Evolutionary conservation across 106 monocot genomes (phyloP), one percentile per base, ranked within the genome.

Genomic region (Vanilla planifolia): DNA sequence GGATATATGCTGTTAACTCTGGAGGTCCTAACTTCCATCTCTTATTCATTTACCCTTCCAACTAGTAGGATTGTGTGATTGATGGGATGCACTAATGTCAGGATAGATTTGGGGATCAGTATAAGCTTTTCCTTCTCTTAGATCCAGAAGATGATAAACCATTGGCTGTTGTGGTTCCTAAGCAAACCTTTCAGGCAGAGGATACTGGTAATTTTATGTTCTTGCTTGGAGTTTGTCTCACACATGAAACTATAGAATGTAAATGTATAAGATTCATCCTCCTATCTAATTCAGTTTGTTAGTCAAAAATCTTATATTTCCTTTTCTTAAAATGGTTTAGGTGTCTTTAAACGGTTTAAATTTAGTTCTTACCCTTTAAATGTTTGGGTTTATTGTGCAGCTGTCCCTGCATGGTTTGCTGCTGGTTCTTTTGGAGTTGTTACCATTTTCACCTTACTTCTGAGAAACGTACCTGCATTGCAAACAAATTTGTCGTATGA

Each of bases 71-170:
- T 25, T 26, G 50, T 50, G 25, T 50, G 24, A 25, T 68, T 63
- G 35, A n/a, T n/a, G n/a, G n/a, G n/a, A n/a, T n/a, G n/a, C n/a
- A n/a, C 53, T 55, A 51, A 74, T 77, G 33, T 61, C 80, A 94
- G 94, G 86, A 89, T 62, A 94, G 48, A 80, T 89, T 94, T 80
- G 89, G 83, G 59, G 94, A 94, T 65, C 65, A 94, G 48, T 94
- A 75, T 76, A 83, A 74, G 62, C 59, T 94, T 73, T 94, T 94
- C 64, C 82, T 94, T 75, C 89, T 94, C 47, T 71, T 81, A 24
- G 86, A 94, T 65, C 89, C 94, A 46, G 89, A 94, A 65, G 93
- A 94, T 61, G 89, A 94, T 59, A 86, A 86, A 58, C 93, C 89
- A 36, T 79, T 94, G 15, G 93, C 89, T 26, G 94, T 94, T 43